These are phyloP conservation scores for Thymus quinquecostatus DNA, from an alignment of 257 asterid genomes.

Conservation along the genomic window DNA sequence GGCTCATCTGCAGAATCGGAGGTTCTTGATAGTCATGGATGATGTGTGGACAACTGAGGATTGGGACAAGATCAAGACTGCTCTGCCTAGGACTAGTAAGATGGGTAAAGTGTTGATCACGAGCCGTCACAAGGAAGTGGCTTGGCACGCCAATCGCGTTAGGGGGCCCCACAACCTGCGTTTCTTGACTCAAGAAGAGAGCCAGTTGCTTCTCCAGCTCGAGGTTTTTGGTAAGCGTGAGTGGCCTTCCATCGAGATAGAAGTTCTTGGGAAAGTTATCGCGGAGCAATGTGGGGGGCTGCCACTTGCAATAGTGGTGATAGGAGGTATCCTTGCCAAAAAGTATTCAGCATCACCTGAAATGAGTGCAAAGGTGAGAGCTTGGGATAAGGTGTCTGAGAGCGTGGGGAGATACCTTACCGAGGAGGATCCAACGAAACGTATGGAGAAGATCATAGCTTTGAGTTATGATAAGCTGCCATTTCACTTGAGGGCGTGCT, in stretches of 20 bases:
- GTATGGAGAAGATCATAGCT: constrained; percentile 39
- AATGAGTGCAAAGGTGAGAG: constrained; percentile 13
- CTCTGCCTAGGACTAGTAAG: constrained; percentile 38
- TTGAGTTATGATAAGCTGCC: constrained; percentile 55
- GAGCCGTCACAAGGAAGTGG: constrained; percentile 38
- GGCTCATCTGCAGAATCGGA: constrained; percentile 20
- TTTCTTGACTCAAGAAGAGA: constrained; percentile 40
- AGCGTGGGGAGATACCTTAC: constrained; percentile 30
- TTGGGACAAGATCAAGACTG: constrained; percentile 37
- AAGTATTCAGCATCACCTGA: constrained; percentile 28
- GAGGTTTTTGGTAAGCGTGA: constrained; percentile 44
- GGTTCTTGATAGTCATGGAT: constrained; percentile 44
- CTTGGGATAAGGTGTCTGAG: constrained; percentile 44
- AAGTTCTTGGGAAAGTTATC: constrained; percentile 34
- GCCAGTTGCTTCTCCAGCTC: constrained; percentile 40
- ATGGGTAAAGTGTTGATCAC: constrained; percentile 48
- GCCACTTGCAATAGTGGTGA: constrained; percentile 58
- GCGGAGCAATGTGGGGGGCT: constrained; percentile 44
- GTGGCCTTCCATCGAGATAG: constrained; percentile 38
- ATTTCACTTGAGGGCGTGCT: constrained; percentile 46
- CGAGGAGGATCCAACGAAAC: constrained; percentile 30
- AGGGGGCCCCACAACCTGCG: constrained; percentile 39
- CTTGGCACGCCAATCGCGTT: constrained; percentile 24
- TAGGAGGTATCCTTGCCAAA: constrained; percentile 51
- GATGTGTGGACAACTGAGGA: constrained; percentile 40